Conservation (phyloP, 2,329 filamentous ascomycete genomes). For the Botrytis fragariae region DNA sequence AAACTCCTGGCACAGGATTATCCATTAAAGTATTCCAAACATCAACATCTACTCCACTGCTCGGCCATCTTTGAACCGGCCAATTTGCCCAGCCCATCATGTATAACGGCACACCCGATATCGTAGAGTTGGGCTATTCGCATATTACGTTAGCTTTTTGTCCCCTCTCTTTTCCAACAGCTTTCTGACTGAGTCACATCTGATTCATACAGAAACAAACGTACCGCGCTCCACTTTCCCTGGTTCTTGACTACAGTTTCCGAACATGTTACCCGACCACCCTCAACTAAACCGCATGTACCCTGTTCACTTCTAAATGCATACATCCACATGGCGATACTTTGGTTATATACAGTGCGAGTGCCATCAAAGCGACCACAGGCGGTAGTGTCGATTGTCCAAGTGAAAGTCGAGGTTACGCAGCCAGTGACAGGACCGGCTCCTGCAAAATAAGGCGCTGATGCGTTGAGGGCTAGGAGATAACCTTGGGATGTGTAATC, state of each 20-base stretch:
- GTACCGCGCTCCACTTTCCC: conserved; percentile 11
- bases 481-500: conserved; percentile 11
- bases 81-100: conserved; percentile 17
- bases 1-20: conserved; percentile 10
- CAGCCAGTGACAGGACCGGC: neutral
- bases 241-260: neutral
- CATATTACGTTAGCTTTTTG: neutral
- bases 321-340: conserved; percentile 15
- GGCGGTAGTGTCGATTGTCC: neutral
- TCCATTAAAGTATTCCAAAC: conserved; percentile 9
- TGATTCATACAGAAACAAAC: neutral
- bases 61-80: conserved; percentile 10
- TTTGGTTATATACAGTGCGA: neutral
- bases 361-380: conserved; percentile 12
- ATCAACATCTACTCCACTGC: conserved; percentile 3
- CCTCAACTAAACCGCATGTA: neutral
- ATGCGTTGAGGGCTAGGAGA: conserved; percentile 5
- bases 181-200: neutral
- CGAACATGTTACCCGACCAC: conserved; percentile 8
- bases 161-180: too few relatives aligned
- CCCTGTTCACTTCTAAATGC: neutral
- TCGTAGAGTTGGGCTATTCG: conserved; percentile 9
- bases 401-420: conserved; percentile 11
- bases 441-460: conserved; percentile 2
- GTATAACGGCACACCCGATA: neutral